A percentile compares a stretch with the other conserved stretches of the same genome.
Evolutionary conservation across 768 basidiomycete species (phyloP).

Genomic region (Serendipita sp.): DNA sequence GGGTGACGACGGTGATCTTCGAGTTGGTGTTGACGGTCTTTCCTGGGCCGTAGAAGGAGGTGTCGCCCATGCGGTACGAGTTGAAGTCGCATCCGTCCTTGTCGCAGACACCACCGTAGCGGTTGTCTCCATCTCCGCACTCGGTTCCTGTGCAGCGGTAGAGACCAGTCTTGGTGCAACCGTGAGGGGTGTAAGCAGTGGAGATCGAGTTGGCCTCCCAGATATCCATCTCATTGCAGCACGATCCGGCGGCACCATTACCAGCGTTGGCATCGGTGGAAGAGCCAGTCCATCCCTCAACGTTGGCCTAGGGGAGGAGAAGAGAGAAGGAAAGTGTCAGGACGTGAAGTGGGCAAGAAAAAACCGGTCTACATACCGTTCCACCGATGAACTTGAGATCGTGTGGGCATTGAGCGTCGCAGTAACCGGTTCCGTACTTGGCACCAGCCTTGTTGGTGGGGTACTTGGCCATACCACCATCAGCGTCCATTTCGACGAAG

Average conservation of each 20-base stretch:
- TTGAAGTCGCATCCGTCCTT: conserved; percentile 46
- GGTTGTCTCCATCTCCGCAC: conserved; percentile 23
- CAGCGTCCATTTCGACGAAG: conserved; percentile 42
- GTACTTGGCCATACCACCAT: conserved; percentile 35
- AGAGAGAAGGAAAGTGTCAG: background rate
- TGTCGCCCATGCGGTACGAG: conserved; percentile 38
- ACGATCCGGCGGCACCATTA: conserved; percentile 30
- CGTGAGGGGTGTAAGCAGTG: conserved; percentile 38
- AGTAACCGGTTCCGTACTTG: conserved; percentile 34
- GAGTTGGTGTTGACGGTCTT: conserved; percentile 33
- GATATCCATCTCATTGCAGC: conserved; percentile 45
- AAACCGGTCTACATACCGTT: conserved; percentile 20
- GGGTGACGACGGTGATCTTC: conserved; percentile 41
- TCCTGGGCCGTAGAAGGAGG: conserved; percentile 31
- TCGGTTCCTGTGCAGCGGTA: conserved; percentile 27
- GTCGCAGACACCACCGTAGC: conserved; percentile 34
- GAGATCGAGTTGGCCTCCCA: conserved; percentile 41
- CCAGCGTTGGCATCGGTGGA: conserved; percentile 30
- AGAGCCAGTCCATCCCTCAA: conserved; percentile 25
- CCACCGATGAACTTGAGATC: conserved; percentile 48
- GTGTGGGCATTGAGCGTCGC: conserved; percentile 43
- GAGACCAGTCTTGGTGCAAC: conserved; percentile 27
- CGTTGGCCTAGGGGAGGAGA: conserved; percentile 26
- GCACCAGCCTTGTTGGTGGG: conserved; percentile 30
- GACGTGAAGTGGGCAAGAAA: background rate